These are phyloP conservation scores for Ascochyta clinopodiicola DNA, from an alignment of 2,329 filamentous ascomycete species.

Conservation along the genomic window DNA sequence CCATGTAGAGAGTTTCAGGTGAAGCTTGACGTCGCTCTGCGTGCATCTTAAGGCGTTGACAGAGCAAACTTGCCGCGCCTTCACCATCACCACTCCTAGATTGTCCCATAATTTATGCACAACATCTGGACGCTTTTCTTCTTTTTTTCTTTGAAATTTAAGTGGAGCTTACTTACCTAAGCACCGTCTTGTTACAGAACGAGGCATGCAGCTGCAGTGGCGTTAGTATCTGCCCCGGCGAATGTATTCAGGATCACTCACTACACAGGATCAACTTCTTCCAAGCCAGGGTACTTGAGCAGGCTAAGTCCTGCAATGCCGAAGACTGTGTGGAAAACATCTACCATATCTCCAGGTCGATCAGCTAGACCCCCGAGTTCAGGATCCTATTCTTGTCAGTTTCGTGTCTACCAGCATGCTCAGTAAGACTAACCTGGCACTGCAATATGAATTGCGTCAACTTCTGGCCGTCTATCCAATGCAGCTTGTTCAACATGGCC, in stretches of 20 bases:
- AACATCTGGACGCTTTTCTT: not conserved
- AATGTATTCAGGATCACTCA: conserved; percentile 51
- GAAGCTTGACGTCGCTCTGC: not conserved
- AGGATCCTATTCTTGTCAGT: conserved; percentile 62
- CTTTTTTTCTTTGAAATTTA: not conserved
- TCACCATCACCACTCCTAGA: not conserved
- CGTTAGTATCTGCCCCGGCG: conserved; percentile 12
- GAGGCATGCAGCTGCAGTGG: conserved; percentile 48
- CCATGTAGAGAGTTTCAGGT: not conserved
- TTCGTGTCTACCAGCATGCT: not conserved
- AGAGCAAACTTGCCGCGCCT: not conserved
- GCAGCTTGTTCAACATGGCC: conserved; percentile 82
- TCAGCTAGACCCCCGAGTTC: conserved; percentile 87
- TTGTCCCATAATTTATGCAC: not conserved
- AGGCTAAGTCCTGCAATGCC: conserved; percentile 87
- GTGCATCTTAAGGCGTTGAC: not conserved
- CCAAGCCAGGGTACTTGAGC: conserved; percentile 75
- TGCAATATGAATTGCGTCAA: conserved; percentile 81
- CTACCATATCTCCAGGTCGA: conserved; percentile 90
- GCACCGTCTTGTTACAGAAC: conserved; percentile 45
- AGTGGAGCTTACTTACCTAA: conserved; percentile 32
- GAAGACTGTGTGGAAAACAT: conserved; percentile 96
- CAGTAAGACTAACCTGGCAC: conserved; percentile 68
- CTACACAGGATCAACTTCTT: conserved; percentile 88
- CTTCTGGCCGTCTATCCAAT: conserved; percentile 90